Base-by-base conservation (phyloP, 2,329 filamentous ascomycete genomes). In the Apiospora arundinis region DNA sequence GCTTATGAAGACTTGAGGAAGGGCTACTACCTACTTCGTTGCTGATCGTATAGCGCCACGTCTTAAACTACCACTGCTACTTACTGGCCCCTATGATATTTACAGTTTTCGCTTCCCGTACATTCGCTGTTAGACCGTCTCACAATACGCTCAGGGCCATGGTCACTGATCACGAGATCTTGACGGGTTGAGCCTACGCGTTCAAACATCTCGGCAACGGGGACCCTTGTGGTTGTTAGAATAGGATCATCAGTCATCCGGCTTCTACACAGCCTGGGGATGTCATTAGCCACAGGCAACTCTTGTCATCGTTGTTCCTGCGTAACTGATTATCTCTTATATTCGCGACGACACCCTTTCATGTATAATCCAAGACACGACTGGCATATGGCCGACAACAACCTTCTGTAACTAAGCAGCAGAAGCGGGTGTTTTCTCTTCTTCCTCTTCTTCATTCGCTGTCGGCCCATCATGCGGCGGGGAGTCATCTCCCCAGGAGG, bases 71-170 rank as follows among this genome's bases (percentile, higher is more conserved):
- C 32, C 6, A 45, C 42, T 45, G 2, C 3, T 40, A 9, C 32
- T 4, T 37, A 14, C 18, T 23, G n/a, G 56, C 32, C 21, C 56
- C 4, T 40, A 63, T 63, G 56, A 21, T 9, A 23, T 63, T 63
- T 63, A 63, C 56, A 63, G 32, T 63, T 63, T 63, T 63, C 32
- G 56, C 28, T 63, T 63, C 18, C 56, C 8, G 56, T 40, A 37
- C 21, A 9, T 63, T n/a, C 18, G 32, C 28, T 40, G 28, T 11
- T 40, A 63, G 32, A 18, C 2, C 56, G 56, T 63, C 56, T 63
- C 56, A 63, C 18, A 63, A 63, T 63, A 40, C 56, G 56, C 56
- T 40, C 56, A 63, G 56, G 12, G 32, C 32, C 56, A 63, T 40
- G 21, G 40, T 40, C 56, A 63, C 32, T 40, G 56, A 40, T 8